phyloP scores from a whole-genome alignment of 257 asterid genomes.

The Anisodus tanguticus region DNA sequence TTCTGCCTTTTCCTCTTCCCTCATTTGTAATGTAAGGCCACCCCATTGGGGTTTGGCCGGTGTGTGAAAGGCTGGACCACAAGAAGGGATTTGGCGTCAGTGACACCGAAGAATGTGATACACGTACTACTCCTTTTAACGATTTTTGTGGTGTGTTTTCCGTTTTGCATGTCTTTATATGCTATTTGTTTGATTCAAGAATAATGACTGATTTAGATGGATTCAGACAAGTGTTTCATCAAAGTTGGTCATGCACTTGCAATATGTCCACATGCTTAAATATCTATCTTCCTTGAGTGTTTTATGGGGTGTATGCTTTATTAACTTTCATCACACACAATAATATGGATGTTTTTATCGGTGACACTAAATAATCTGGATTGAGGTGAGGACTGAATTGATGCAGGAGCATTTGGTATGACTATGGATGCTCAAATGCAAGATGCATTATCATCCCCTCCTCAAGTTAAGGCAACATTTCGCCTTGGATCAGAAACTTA shows the following conservation, averaged over 20 bases:
- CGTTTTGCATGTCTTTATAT: not conserved
- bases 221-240: not conserved
- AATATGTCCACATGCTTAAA: not conserved
- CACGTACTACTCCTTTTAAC: not conserved
- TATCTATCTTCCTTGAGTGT: not conserved
- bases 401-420: not conserved
- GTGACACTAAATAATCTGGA: not conserved
- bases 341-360: not conserved
- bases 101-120: not conserved
- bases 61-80: conserved; percentile 1
- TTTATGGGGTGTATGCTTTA: not conserved
- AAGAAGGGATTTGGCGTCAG: conserved; percentile 9
- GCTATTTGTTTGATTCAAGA: not conserved
- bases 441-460: conserved; percentile 34
- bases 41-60: not conserved
- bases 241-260: not conserved
- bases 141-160: not conserved
- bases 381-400: not conserved
- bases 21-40: conserved; percentile 14
- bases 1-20: not conserved
- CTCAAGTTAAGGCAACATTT: conserved; percentile 66
- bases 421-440: conserved; percentile 53
- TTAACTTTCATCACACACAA: conserved; percentile 17
- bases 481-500: conserved; percentile 80
- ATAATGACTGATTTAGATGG: not conserved